Conservation (phyloP, 2,329 filamentous ascomycete genomes). For the Aureobasidium sp. region DNA sequence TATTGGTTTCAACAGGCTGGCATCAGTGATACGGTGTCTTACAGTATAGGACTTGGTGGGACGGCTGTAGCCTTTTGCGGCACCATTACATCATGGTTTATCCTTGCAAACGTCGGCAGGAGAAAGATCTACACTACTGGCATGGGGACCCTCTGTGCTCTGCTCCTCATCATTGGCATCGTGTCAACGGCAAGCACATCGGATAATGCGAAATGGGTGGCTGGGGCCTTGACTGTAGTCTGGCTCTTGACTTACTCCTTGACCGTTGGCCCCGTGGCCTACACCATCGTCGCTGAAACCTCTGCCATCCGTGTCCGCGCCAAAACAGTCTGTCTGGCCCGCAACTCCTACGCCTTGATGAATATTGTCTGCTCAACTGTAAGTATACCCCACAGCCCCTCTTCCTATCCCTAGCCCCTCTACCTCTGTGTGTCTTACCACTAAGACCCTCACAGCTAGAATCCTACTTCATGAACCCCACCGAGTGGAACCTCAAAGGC, state of each 20-base stretch:
- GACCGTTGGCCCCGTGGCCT: constrained; percentile 31
- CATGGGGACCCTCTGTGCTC: neutral
- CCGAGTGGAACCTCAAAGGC: constrained; percentile 31
- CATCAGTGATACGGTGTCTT: constrained; percentile 29
- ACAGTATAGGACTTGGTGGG: constrained; percentile 31
- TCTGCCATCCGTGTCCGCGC: constrained; percentile 30
- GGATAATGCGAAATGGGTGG: constrained; percentile 30
- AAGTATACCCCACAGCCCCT: neutral
- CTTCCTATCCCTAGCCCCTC: neutral
- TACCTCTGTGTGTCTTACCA: neutral
- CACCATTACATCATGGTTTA: constrained; percentile 34
- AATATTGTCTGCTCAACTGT: constrained; percentile 21
- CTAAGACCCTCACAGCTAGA: constrained; percentile 12
- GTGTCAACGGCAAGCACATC: constrained; percentile 31
- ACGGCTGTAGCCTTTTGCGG: constrained; percentile 34
- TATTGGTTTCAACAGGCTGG: constrained; percentile 37
- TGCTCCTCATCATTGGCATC: constrained; percentile 25
- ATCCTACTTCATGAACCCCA: constrained; percentile 35
- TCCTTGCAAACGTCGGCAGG: constrained; percentile 31
- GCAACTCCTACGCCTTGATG: constrained; percentile 32
- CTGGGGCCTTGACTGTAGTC: constrained; percentile 30
- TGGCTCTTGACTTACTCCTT: constrained; percentile 30
- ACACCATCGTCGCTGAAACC: constrained; percentile 31
- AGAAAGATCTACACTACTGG: constrained; percentile 30
- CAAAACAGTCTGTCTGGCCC: constrained; percentile 31